phyloP scores from a whole-genome alignment of 2,329 filamentous ascomycete species.

The Metarhizium album region DNA sequence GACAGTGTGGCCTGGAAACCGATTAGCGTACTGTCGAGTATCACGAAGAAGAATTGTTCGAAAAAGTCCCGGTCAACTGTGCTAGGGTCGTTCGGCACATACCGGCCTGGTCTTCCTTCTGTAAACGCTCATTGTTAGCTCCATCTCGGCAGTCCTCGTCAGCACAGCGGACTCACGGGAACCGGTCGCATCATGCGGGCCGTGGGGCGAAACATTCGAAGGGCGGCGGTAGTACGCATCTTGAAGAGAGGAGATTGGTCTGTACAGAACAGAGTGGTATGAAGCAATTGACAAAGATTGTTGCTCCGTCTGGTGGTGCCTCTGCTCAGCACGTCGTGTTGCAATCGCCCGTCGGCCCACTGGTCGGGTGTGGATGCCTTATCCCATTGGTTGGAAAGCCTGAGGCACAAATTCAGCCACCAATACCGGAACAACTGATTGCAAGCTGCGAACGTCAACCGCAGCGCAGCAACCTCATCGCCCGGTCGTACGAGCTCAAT shows the following conservation, averaged over 20 bases:
- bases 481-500: constrained; percentile 9
- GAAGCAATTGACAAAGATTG: constrained; percentile 22
- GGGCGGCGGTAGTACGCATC: constrained; percentile 55
- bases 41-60: background rate
- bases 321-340: constrained; percentile 23
- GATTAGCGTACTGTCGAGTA: background rate
- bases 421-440: constrained; percentile 31
- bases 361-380: constrained; percentile 21
- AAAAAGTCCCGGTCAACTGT: background rate
- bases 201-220: constrained; percentile 58
- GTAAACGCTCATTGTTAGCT: constrained; percentile 19
- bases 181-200: constrained; percentile 57
- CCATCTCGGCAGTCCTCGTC: constrained; percentile 7
- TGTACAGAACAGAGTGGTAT: constrained; percentile 13
- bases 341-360: constrained; percentile 23
- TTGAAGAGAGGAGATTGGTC: constrained; percentile 19
- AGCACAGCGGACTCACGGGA: constrained; percentile 47
- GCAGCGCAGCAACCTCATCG: constrained; percentile 18
- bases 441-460: constrained; percentile 23
- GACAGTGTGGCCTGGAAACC: constrained; percentile 72
- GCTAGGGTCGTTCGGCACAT: constrained; percentile 27
- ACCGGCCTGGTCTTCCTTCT: constrained; percentile 61
- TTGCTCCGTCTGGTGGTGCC: constrained; percentile 17
- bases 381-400: constrained; percentile 25
- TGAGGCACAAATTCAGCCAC: constrained; percentile 27